phyloP scores from a whole-genome alignment of 768 basidiomycete species.

The Leccinum fibrillosum region DNA sequence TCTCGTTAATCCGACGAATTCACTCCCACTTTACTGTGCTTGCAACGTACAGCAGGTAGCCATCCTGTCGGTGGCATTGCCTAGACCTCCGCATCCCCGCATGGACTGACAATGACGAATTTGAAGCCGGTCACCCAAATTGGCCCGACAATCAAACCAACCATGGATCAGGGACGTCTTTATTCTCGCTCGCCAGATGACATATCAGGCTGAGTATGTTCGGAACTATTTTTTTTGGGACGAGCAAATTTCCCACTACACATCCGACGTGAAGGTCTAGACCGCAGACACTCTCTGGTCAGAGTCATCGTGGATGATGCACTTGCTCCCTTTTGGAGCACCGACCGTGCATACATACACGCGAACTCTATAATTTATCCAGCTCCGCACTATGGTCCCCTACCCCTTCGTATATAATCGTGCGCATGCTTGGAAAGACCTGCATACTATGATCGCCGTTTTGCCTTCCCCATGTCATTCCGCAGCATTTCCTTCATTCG shows the following conservation, averaged over 20 bases:
- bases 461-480: conserved; percentile 10
- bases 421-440: not conserved
- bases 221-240: not conserved
- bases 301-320: not conserved
- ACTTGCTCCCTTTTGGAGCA: not conserved
- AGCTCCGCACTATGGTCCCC: not conserved
- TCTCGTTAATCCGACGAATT: not conserved
- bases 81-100: conserved; percentile 5
- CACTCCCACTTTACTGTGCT: not conserved
- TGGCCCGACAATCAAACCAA: not conserved
- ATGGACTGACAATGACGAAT: not conserved
- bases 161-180: not conserved
- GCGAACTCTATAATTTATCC: not conserved
- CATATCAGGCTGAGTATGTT: not conserved
- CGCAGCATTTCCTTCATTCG: not conserved
- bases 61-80: not conserved
- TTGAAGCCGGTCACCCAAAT: not conserved
- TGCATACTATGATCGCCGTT: not conserved
- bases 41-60: conserved; percentile 6
- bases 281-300: not conserved
- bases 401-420: conserved; percentile 9
- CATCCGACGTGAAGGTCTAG: conserved; percentile 8
- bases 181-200: not conserved
- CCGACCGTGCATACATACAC: not conserved
- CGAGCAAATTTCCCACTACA: not conserved